phyloP scores from a whole-genome alignment of 2,329 filamentous ascomycete species.

The Purpureocillium lavendulum region DNA sequence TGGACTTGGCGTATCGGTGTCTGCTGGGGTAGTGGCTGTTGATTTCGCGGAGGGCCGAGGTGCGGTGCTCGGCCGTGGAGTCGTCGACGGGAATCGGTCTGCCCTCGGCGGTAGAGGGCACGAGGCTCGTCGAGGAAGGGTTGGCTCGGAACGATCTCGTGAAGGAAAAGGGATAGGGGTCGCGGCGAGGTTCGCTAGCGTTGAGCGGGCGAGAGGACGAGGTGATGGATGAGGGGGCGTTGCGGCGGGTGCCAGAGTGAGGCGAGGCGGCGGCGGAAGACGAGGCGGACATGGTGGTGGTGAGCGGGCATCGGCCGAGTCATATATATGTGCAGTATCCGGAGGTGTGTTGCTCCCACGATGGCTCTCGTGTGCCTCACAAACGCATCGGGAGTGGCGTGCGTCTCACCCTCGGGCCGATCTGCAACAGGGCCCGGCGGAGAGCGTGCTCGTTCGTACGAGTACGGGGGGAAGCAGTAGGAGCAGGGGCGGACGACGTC shows the following conservation, averaged over 20 bases:
- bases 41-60: constrained; percentile 51
- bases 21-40: constrained; percentile 49
- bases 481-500: background rate
- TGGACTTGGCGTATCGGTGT: constrained; percentile 48
- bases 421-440: background rate
- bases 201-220: constrained; percentile 15
- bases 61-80: constrained; percentile 46
- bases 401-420: background rate
- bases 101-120: constrained; percentile 46
- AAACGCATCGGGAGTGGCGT: background rate
- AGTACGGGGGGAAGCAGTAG: background rate
- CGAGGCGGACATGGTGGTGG: constrained; percentile 4
- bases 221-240: constrained; percentile 11
- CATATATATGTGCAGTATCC: background rate
- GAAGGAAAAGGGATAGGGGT: constrained; percentile 38
- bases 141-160: constrained; percentile 39
- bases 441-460: too few relatives aligned
- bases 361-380: background rate
- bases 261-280: constrained; percentile 12
- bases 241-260: constrained; percentile 11
- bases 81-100: constrained; percentile 48
- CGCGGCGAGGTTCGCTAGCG: constrained; percentile 19
- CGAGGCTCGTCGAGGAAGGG: constrained; percentile 43
- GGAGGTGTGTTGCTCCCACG: background rate
- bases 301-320: background rate